These are phyloP conservation scores for Talaromyces sp. DNA, from an alignment of 2,329 filamentous ascomycete species.

Conservation along the genomic window DNA sequence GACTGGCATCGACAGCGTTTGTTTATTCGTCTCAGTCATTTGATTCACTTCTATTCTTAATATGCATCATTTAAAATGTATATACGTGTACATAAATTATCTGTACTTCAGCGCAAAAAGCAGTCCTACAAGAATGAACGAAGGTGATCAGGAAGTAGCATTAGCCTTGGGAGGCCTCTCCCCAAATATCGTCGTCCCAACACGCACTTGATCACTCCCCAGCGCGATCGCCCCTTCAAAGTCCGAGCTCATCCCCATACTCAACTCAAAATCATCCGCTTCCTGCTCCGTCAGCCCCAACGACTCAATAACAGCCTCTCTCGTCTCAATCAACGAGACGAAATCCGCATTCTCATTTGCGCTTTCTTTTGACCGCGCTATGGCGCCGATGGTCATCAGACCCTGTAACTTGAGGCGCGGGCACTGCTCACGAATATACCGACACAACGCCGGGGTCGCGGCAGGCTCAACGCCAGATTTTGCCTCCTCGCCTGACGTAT, in stretches of 20 bases:
- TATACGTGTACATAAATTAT: conserved; percentile 14
- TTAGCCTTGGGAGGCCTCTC: conserved; percentile 73
- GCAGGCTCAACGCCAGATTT: conserved; percentile 80
- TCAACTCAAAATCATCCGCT: conserved; percentile 69
- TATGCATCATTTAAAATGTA: conserved; percentile 14
- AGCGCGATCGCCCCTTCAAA: conserved; percentile 81
- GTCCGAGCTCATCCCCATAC: conserved; percentile 98
- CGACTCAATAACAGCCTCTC: conserved; percentile 66
- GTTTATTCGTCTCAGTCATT: background rate
- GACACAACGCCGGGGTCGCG: conserved; percentile 62
- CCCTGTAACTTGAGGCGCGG: conserved; percentile 72
- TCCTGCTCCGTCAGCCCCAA: conserved; percentile 48
- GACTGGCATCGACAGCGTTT: conserved; percentile 11
- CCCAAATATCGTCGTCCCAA: conserved; percentile 94
- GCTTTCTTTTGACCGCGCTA: conserved; percentile 74
- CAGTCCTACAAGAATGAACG: background rate
- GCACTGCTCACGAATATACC: conserved; percentile 66
- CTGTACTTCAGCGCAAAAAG: background rate
- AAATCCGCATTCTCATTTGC: conserved; percentile 91
- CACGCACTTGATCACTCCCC: conserved; percentile 84
- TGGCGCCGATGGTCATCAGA: conserved; percentile 96
- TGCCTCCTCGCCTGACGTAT: conserved; percentile 81
- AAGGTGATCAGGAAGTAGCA: conserved; percentile 44
- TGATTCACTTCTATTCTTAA: conserved; percentile 10
- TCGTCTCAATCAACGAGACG: conserved; percentile 61